Conservation (phyloP, 192 early-diverging fungal species). For the Allomyces javanicus region DNA sequence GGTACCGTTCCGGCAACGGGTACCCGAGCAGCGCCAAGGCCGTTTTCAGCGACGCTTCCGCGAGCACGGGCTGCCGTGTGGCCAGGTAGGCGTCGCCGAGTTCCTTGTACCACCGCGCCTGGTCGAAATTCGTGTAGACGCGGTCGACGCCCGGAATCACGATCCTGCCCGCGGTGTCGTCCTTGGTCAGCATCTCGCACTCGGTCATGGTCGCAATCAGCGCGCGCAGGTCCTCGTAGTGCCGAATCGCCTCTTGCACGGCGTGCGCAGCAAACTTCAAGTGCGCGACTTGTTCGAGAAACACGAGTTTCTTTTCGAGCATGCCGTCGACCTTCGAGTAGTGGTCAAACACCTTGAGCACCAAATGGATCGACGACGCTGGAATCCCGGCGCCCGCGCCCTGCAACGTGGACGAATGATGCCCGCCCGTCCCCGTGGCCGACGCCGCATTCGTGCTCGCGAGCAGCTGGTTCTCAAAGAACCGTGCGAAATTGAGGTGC, state of each 20-base stretch:
- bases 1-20: neutral
- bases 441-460: slow-evolving; percentile 7
- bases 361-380: neutral
- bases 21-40: neutral
- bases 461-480: slow-evolving; percentile 20
- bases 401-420: no score
- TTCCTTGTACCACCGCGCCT: slow-evolving; percentile 23
- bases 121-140: slow-evolving; percentile 7
- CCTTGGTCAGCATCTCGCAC: neutral
- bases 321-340: slow-evolving; percentile 6
- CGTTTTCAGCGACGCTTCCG: slow-evolving; percentile 2
- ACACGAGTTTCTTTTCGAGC: slow-evolving; percentile 22
- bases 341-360: slow-evolving; percentile 26
- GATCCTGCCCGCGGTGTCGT: neutral
- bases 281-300: slow-evolving; percentile 17
- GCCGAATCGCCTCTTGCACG: slow-evolving; percentile 20
- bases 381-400: no score
- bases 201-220: slow-evolving; percentile 1
- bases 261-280: slow-evolving; percentile 18
- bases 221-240: slow-evolving; percentile 18
- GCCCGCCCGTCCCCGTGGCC: neutral
- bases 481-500: slow-evolving; percentile 18
- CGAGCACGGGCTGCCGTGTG: slow-evolving; percentile 9
- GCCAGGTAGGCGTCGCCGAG: slow-evolving; percentile 24
- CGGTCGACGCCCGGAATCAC: slow-evolving; percentile 1